Base-by-base conservation (phyloP, 2,329 filamentous ascomycete species). In the Claviceps sorghi region DNA sequence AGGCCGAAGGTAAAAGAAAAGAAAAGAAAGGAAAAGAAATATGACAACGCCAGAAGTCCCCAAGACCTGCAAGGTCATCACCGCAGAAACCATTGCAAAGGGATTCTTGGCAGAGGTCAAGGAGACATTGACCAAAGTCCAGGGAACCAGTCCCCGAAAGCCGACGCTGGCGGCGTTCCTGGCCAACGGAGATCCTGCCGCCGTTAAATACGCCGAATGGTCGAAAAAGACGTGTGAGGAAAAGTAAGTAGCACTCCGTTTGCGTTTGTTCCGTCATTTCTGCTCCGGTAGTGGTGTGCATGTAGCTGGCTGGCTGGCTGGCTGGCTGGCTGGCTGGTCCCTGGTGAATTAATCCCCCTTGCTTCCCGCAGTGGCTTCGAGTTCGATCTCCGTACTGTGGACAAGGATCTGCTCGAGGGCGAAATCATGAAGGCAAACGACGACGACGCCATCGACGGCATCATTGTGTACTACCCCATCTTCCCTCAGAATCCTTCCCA, bases 391-490 rank as follows among this genome's bases (percentile, higher is more conserved):
- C 86, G 86, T 60, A 80, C 83, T 64, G 83, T 95, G 50, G 79
- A 86, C 62, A 91, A 91, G 66, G 90, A 97, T 64, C 77, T 82
- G 47, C 85, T 97, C 57, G 93, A 98, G 74, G 88, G 95, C 61
- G 82, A 84, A 58, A 85, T 98, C 63, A 79, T 91, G 59, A 77
- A 78, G 58, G 91, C 91, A 64, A 98, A 98, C 69, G 72, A 78
- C 34, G 88, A 97, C 67, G 65, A 77, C 53, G 64, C 70, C 17
- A 80, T 96, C 57, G 87, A 95, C 69, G 91, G 80, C 61, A 95
- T 96, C 64, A 94, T 98, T 59, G 87, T 98, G 65, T 98, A 98
- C 77, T 98, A 97, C 69, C 93, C 93, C 52, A 94, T 98, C 70
- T 97, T 96, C 68, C 76, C 77, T 17, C 72, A 74, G 69, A 86